Base-by-base conservation (phyloP, 2,329 filamentous ascomycete genomes). In the Botrytis squamosa region DNA sequence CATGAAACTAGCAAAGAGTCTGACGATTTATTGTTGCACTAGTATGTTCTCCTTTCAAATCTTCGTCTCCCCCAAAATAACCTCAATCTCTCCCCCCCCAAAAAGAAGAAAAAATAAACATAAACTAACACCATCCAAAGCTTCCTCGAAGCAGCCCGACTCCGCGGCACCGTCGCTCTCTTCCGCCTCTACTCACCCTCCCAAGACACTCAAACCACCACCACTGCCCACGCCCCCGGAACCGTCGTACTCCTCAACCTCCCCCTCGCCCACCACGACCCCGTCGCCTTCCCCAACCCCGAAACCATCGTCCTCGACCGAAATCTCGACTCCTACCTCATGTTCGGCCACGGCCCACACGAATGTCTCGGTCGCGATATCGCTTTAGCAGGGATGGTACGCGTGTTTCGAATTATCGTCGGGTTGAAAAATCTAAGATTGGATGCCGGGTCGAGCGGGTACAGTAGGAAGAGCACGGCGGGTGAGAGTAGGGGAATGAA, bases 121-220 rank as follows among this genome's bases (percentile, higher is more conserved):
- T 1, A 57, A 16, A 33, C 66, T 68, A 68, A 68, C 49, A 22
- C 33, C 18, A 16, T 36, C 1, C 1, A 36, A 36, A 79, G 93
- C 79, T 89, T 88, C 62, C 86, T 92, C 84, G 93, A 93, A 81
- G 92, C 90, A 25, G 86, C 92, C 72, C 90, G 92, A 57, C 75
- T 95, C 71, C 88, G 89, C 6, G 89, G 90, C 18, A 88, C 88
- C 0, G 88, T 89, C 72, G 87, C 88, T 16, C 84, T 89, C 2
- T 90, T 89, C 83, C 88, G 91, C 20, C 12, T 42, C 2, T 68
- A 68, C 36, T 29, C 38, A 18, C 66, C 66, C 7, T n/a, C 66
- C 4, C 66, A 68, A 68, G 5, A 8, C 18, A 20, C 67, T 60
- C 38, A 44, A 57, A 5, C 69, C 7, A 84, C 88, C 65, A 74